Evolutionary conservation across 306 rosid genomes (phyloP).

Genomic region (Gillenia trifoliata): DNA sequence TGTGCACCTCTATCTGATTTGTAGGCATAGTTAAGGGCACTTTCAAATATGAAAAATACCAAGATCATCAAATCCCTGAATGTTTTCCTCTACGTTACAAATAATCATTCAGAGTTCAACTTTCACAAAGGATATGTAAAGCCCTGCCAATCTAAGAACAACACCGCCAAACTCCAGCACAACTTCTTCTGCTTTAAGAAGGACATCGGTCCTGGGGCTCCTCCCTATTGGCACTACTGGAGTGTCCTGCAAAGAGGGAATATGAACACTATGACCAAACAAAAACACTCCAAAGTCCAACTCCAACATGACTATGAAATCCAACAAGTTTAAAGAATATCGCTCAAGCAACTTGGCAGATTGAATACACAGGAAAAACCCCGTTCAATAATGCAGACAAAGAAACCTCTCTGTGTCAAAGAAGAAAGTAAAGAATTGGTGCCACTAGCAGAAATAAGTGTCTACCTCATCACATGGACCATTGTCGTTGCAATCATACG

Average conservation of each 20-base stretch:
- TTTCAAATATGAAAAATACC: background rate
- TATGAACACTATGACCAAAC: slow-evolving; percentile 8
- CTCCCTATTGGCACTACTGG: slow-evolving; percentile 86
- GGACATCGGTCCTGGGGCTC: slow-evolving; percentile 82
- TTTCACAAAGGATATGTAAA: slow-evolving; percentile 77
- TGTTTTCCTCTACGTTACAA: background rate
- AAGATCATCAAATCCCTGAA: background rate
- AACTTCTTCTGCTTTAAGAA: slow-evolving; percentile 70
- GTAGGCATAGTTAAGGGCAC: slow-evolving; percentile 63
- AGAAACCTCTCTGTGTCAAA: background rate
- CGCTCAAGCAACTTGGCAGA: slow-evolving; percentile 9
- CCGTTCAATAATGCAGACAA: background rate
- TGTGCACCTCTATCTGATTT: slow-evolving; percentile 85
- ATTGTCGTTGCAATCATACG: slow-evolving; percentile 76
- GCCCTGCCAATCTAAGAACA: slow-evolving; percentile 81
- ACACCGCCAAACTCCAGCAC: slow-evolving; percentile 80
- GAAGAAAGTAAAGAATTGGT: background rate
- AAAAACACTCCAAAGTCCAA: slow-evolving; percentile 4
- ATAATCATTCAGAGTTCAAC: slow-evolving; percentile 14
- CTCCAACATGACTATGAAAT: background rate
- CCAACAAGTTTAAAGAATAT: background rate
- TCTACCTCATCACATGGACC: slow-evolving; percentile 84
- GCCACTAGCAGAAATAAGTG: slow-evolving; percentile 6
- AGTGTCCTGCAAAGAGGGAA: slow-evolving; percentile 53
- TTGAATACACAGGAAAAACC: background rate